Conservation (phyloP, 2,329 filamentous ascomycete species). For the Fusarium sp. region DNA sequence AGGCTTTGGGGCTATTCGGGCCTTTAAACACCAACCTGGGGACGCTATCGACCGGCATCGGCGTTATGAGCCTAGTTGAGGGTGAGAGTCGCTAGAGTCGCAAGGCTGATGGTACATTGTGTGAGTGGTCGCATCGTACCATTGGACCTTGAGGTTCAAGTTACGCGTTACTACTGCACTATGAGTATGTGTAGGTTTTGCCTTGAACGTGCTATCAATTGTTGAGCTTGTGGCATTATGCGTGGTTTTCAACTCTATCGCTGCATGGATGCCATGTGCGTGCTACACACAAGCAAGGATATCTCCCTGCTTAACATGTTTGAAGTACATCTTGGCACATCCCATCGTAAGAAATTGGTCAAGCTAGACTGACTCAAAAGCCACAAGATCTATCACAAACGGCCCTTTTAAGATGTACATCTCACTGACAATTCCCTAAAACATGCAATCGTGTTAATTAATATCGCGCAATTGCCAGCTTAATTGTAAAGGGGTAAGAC, state of each 20-base stretch:
- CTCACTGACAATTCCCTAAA: slow-evolving; percentile 6
- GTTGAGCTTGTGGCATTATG: not conserved
- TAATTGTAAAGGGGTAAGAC: not conserved
- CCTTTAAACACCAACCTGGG: slow-evolving; percentile 16
- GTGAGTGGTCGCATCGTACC: not conserved
- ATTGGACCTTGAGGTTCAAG: slow-evolving; percentile 2
- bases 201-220: not conserved
- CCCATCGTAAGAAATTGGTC: not conserved
- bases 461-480: slow-evolving; percentile 10
- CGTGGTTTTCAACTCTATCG: not conserved
- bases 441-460: not conserved
- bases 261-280: not conserved
- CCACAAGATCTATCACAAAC: slow-evolving; percentile 5
- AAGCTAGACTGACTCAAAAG: slow-evolving; percentile 16
- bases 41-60: slow-evolving; percentile 30
- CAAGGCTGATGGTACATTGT: slow-evolving; percentile 16
- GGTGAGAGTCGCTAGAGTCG: not conserved
- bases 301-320: not conserved
- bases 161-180: not conserved
- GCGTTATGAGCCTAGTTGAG: slow-evolving; percentile 16
- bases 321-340: not conserved
- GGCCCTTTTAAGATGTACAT: not conserved
- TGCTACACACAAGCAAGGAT: not conserved
- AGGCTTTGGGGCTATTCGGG: slow-evolving; percentile 21
- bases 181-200: not conserved